These are phyloP conservation scores for Talaromyces nanjingensis DNA, from an alignment of 495 filamentous ascomycete genomes.

Conservation along the genomic window DNA sequence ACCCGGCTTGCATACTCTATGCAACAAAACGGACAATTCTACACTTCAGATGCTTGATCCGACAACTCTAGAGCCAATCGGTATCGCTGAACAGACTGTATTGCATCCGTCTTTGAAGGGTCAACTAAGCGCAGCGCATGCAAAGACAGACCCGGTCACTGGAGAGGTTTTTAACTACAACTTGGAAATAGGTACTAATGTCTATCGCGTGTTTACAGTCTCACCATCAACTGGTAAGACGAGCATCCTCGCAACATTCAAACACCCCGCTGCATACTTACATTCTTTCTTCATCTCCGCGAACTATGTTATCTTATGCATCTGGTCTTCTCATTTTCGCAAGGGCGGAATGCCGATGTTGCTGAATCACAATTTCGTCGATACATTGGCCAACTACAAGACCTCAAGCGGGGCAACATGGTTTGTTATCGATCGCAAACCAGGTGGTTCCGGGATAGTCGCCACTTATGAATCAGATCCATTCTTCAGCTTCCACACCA, in stretches of 20 bases:
- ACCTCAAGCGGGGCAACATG: constrained; percentile 46
- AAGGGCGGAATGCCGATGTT: constrained; percentile 43
- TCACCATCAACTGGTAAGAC: constrained; percentile 55
- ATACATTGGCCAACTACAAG: constrained; percentile 48
- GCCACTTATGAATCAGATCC: constrained; percentile 50
- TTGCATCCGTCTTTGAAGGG: constrained; percentile 65
- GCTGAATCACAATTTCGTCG: constrained; percentile 50
- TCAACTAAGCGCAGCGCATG: constrained; percentile 56
- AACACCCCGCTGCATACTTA: constrained; percentile 52
- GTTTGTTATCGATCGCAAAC: constrained; percentile 60
- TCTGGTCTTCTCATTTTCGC: constrained; percentile 48
- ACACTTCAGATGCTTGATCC: constrained; percentile 55
- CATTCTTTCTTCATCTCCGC: constrained; percentile 66
- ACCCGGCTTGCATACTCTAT: constrained; percentile 39
- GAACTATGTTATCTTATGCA: constrained; percentile 59
- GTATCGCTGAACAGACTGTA: constrained; percentile 43
- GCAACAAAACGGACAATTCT: constrained; percentile 53
- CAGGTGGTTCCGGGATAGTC: constrained; percentile 44
- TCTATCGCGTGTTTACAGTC: constrained; percentile 61
- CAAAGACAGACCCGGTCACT: constrained; percentile 60
- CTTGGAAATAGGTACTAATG: constrained; percentile 37
- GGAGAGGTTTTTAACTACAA: constrained; percentile 80
- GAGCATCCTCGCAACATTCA: constrained; percentile 62
- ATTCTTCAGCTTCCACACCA: constrained; percentile 69
- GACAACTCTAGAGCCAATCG: constrained; percentile 62